Base-by-base conservation (phyloP, 2,329 filamentous ascomycete genomes). In the Verticillium klebahnii region DNA sequence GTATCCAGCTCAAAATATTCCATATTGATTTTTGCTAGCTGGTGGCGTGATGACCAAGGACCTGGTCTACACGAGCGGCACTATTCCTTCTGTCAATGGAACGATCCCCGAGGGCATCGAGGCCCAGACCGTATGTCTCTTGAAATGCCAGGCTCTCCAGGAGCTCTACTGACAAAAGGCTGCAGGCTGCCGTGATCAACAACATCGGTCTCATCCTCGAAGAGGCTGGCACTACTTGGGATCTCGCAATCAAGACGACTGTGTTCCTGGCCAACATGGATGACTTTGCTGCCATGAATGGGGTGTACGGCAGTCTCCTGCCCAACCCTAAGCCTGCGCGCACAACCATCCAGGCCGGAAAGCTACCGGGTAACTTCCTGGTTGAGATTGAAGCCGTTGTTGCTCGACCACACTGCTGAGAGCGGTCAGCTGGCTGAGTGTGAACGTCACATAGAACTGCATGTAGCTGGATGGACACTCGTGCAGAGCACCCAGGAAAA, bases 371-470 rank as follows among this genome's bases (percentile, higher is more conserved):
- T 1, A 60, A 66, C 37, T 66, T 64, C 45, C 19, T 63, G 19
- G 39, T 66, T 25, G 64, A 66, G 61, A 66, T 66, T 56, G 64
- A 66, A 19, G 62, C 62, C 17, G 64, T 66, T 11, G 64, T 58
- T 23, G 57, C 57, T 1, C 37, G 37, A 23, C 57, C 37, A 31
- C 59, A 3, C 67, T 69, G 62, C 75, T 77, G 0, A 73, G 68
- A 11, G 3, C 5, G 29, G 5, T 29, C 29, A 29, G 3, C 29
- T 5, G 29, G 29, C 29, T 29, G 29, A 29, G 5, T 29, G 29
- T 29, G 29, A 4, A 29, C 29, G 29, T 29, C 29, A 5, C 29
- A 29, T 29, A 29, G 29, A 29, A 29, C 5, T 29, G 29, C 29
- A 29, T 25, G 29, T 29, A 29, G 29, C 29, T 29, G 5, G 29